Conservation (phyloP, 495 filamentous ascomycete species). For the Bacidia rubella region DNA sequence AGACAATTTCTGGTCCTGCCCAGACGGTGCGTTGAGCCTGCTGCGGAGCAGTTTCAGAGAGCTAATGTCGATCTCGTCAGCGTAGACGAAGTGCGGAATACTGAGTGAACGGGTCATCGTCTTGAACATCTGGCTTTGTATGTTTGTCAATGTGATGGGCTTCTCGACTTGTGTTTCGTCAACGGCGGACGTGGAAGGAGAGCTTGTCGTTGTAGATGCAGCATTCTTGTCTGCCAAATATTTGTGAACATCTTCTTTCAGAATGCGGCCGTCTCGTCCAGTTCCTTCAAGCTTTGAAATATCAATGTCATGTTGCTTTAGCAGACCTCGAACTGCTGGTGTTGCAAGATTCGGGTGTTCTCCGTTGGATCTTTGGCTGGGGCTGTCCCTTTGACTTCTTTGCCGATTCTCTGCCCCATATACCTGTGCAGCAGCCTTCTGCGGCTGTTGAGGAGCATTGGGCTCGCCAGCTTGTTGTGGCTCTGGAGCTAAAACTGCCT, state of each 20-base stretch:
- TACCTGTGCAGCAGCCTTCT: conserved; percentile 17
- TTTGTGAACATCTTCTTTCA: conserved; percentile 86
- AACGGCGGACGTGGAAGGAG: conserved; percentile 9
- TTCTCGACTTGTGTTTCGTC: conserved; percentile 49
- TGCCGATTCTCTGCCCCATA: conserved; percentile 1
- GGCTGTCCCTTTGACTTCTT: background rate
- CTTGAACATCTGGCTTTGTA: conserved; percentile 92
- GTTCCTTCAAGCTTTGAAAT: conserved; percentile 70
- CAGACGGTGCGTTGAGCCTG: conserved; percentile 44
- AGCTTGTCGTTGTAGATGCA: background rate
- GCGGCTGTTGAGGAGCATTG: conserved; percentile 14
- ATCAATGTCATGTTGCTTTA: conserved; percentile 60
- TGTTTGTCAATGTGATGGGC: conserved; percentile 50
- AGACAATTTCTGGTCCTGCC: conserved; percentile 50
- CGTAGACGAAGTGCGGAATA: conserved; percentile 90
- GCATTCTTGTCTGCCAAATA: conserved; percentile 34
- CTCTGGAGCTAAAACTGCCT: conserved; percentile 25
- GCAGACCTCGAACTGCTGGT: conserved; percentile 80
- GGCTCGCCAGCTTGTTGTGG: conserved; percentile 20
- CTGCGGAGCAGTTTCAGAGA: conserved; percentile 53
- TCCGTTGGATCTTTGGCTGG: background rate
- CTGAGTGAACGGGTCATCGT: conserved; percentile 85
- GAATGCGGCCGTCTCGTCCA: conserved; percentile 80
- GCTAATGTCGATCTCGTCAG: conserved; percentile 71
- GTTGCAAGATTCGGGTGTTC: conserved; percentile 67